Evolutionary conservation across 352 stramenopile genomes (phyloP).

Genomic region (Pilasporangium apinafurcum): DNA sequence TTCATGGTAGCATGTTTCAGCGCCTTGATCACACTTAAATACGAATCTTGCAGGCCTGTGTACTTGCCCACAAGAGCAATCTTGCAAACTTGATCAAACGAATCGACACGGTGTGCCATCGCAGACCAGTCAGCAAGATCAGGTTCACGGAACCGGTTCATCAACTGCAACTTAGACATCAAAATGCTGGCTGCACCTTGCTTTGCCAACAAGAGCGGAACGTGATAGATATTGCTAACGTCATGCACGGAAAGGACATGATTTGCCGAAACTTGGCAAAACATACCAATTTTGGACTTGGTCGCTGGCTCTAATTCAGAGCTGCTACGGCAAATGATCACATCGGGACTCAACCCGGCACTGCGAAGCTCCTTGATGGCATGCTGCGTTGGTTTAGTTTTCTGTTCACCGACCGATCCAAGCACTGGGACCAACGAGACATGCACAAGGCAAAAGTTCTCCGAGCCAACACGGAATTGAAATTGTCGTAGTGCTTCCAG

Average conservation of each 20-base stretch:
- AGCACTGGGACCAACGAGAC: constrained; percentile 98
- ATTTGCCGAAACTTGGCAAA: constrained; percentile 95
- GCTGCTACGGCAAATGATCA: constrained; percentile 96
- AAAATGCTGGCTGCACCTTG: constrained; percentile 94
- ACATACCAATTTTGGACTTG: constrained; percentile 97
- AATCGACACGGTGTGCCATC: constrained; percentile 94
- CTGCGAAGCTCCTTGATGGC: constrained; percentile 97
- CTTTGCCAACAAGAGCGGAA: constrained; percentile 95
- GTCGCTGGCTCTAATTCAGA: constrained; percentile 91
- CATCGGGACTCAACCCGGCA: constrained; percentile 93
- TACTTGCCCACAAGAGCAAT: constrained; percentile 99
- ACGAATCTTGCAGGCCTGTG: constrained; percentile 98
- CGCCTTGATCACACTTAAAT: constrained; percentile 98
- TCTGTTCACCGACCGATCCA: constrained; percentile 98
- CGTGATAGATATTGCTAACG: constrained; percentile 99
- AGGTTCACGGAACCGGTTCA: constrained; percentile 81
- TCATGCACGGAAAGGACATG: constrained; percentile 98
- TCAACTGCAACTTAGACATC: constrained; percentile 89
- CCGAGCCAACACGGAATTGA: constrained; percentile 95
- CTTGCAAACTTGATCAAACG: constrained; percentile 86
- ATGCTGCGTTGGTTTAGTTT: constrained; percentile 99
- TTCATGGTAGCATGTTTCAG: constrained; percentile 94
- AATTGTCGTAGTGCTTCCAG: constrained; percentile 99
- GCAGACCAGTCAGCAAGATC: constrained; percentile 74
- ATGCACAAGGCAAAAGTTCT: constrained; percentile 99